Conservation (phyloP, 257 asterid genomes). For the Rhazya stricta region DNA sequence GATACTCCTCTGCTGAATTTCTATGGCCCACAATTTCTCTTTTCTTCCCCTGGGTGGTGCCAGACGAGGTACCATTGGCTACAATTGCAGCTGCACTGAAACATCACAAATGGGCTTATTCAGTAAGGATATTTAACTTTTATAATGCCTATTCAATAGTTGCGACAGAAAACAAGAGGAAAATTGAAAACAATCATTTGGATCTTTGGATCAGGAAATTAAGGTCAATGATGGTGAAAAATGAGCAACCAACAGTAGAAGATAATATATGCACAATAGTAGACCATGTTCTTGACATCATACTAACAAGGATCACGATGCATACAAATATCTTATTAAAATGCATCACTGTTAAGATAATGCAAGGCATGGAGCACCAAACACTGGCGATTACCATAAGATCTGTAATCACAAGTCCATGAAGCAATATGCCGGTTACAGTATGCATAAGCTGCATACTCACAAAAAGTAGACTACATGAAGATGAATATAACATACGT, state of each 20-base stretch:
- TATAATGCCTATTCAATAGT: neutral
- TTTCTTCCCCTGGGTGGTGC: slow-evolving; percentile 35
- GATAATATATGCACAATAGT: neutral
- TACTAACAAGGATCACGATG: neutral
- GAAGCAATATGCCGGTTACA: neutral
- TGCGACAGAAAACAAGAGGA: neutral
- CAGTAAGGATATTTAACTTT: neutral
- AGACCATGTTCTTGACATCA: neutral
- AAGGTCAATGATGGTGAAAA: neutral
- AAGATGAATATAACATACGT: slow-evolving; percentile 38
- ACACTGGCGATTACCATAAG: neutral
- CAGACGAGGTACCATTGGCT: slow-evolving; percentile 51
- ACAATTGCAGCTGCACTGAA: slow-evolving; percentile 55
- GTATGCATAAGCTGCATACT: neutral
- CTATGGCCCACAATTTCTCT: slow-evolving; percentile 23
- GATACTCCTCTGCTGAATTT: slow-evolving; percentile 11
- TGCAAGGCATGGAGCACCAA: neutral
- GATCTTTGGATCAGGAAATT: neutral
- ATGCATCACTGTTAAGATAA: neutral
- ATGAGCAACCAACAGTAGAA: neutral
- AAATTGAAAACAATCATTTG: neutral
- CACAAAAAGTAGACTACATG: neutral
- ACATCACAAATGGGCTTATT: slow-evolving; percentile 1
- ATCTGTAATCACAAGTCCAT: neutral
- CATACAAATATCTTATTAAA: neutral